Base-by-base conservation (phyloP, 768 basidiomycete genomes). In the Kwoniella botswanensis region DNA sequence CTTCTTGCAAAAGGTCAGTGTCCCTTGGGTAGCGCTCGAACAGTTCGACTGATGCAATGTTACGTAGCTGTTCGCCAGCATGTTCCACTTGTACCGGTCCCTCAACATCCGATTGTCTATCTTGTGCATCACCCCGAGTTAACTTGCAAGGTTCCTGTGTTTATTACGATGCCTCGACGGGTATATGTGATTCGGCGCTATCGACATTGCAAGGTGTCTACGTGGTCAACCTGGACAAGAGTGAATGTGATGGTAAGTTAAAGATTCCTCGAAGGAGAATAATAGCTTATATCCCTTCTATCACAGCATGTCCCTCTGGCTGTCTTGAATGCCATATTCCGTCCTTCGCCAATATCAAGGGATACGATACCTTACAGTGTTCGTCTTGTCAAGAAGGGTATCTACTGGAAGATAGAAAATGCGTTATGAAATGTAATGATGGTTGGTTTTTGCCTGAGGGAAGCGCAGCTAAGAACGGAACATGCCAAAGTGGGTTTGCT, bases 41-140 rank as follows among this genome's bases (percentile, higher is more conserved):
- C 41, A 24, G 7, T 53, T 68, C 62, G 64, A 41, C 42, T 42
- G 11, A 41, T 29, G 73, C 4, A 22, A 35, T 46, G 4, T 44
- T 24, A 18, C 3, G 2, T 43, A 83, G 82, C 35, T 83, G 82
- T 60, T 83, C 82, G 1, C 78, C 82, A 0, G 79, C 81, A n/a
- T 83, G 82, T 63, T 26, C 65, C 26, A 79, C 79, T 2, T 83
- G 82, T 70, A 77, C 74, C 12, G 82, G 82, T 15, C 77, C 79
- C 0, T 66, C 70, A 3, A 22, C 81, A 2, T 61, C 71, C 26
- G 76, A 82, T n/a, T 83, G 82, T 58, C 65, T 83, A 5, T 61
- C 72, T 6, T 83, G 82, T 59, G 71, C 78, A 3, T 64, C 76
- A 17, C 82, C 82, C 5, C 68, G 82, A 15, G 74, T 75, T 18